Evolutionary conservation across 371 early-diverging fungal species (phyloP).

Genomic region (Mortierella sp.): DNA sequence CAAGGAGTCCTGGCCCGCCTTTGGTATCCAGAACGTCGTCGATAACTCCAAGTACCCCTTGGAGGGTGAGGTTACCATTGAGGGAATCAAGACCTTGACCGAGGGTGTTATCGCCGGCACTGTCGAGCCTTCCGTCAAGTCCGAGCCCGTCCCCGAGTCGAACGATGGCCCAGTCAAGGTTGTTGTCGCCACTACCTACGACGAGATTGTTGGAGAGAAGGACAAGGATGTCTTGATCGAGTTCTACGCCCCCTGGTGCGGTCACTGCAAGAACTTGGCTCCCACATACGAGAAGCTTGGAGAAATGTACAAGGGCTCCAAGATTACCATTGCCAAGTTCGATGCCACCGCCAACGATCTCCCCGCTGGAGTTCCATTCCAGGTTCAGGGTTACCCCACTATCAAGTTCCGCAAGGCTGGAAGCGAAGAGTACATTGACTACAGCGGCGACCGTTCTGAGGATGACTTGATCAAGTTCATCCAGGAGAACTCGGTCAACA

Average conservation of each 20-base stretch:
- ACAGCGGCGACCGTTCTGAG: constrained; percentile 83
- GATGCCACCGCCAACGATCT: constrained; percentile 96
- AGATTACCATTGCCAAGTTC: constrained; percentile 93
- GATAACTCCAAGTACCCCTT: constrained; percentile 81
- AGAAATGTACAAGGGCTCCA: constrained; percentile 57
- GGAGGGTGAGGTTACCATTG: constrained; percentile 67
- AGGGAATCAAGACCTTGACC: constrained; percentile 70
- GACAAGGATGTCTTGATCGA: constrained; percentile 94
- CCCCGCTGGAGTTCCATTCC: constrained; percentile 77
- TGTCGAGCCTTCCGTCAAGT: constrained; percentile 83
- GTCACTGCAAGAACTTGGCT: constrained; percentile 91
- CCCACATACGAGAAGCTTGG: constrained; percentile 87
- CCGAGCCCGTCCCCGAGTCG: constrained; percentile 82
- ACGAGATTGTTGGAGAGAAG: constrained; percentile 83
- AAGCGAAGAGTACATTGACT: constrained; percentile 81
- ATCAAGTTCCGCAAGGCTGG: constrained; percentile 92
- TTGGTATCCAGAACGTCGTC: constrained; percentile 84
- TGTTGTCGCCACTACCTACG: constrained; percentile 85
- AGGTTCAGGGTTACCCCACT: constrained; percentile 95
- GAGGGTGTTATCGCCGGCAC: constrained; percentile 75
- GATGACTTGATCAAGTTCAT: constrained; percentile 85
- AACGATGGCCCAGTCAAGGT: constrained; percentile 92
- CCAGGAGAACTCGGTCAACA: constrained; percentile 67
- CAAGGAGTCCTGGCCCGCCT: constrained; percentile 89
- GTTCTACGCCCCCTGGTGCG: constrained; percentile 96